Percentiles rank a stretch among this genome's conserved stretches.
Evolutionary conservation across 1,284 basidiomycete genomes (phyloP).

Genomic region (Cryptococcus sp.): DNA sequence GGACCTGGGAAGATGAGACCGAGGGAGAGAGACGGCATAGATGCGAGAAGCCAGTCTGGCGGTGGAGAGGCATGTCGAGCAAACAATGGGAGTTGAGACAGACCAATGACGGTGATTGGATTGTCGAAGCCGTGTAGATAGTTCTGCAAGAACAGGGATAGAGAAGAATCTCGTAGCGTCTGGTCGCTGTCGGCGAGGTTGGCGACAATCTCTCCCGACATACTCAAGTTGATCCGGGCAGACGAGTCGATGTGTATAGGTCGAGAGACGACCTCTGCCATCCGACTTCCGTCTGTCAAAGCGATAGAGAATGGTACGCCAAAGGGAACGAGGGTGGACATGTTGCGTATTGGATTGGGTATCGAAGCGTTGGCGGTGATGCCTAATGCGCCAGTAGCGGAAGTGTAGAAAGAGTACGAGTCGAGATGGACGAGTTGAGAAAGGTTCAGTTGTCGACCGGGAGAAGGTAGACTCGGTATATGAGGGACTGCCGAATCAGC

Average conservation of each 20-base stretch:
- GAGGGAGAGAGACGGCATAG: constrained; percentile 27
- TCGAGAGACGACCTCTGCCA: constrained; percentile 38
- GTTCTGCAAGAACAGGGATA: constrained; percentile 37
- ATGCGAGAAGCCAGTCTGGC: constrained; percentile 31
- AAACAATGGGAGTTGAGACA: constrained; percentile 17
- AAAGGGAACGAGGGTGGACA: constrained; percentile 30
- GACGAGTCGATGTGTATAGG: constrained; percentile 18
- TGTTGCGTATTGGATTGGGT: constrained; percentile 24
- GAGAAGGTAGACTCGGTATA: constrained; percentile 36
- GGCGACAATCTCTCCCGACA: constrained; percentile 31
- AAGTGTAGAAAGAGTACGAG: constrained; percentile 30
- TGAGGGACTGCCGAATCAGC: constrained; percentile 28
- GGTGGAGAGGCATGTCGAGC: constrained; percentile 13
- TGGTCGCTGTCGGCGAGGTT: constrained; percentile 7
- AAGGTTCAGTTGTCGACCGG: constrained; percentile 35
- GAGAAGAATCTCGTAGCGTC: constrained; percentile 11
- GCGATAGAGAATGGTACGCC: constrained; percentile 39
- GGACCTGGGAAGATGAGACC: constrained; percentile 43
- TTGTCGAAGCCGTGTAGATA: constrained; percentile 36
- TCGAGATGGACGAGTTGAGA: constrained; percentile 34
- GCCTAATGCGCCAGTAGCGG: constrained; percentile 12
- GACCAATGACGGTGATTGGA: constrained; percentile 35
- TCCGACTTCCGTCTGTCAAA: constrained; percentile 23
- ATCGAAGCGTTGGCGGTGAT: constrained; percentile 33
- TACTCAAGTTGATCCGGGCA: constrained; percentile 19